These are phyloP conservation scores for Cladophialophora bantiana DNA, from an alignment of 2,329 filamentous ascomycete species.

Conservation along the genomic window DNA sequence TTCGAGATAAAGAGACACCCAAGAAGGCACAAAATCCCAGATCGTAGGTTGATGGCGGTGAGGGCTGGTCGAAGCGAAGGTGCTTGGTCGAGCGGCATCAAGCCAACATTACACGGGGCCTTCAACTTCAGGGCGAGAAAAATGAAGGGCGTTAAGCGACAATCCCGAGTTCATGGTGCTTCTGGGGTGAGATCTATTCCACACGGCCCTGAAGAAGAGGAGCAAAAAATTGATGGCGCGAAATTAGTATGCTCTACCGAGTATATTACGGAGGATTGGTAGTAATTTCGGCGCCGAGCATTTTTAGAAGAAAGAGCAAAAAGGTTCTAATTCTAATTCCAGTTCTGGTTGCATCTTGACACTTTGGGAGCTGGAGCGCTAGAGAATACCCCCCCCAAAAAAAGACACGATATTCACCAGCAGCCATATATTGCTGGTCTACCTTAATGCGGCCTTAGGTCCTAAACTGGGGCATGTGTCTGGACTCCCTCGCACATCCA, in stretches of 20 bases:
- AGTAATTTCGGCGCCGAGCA: not conserved
- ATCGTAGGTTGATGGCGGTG: not conserved
- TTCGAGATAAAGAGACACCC: not conserved
- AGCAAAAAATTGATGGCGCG: not conserved
- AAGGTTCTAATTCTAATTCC: not conserved
- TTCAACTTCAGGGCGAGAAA: not conserved
- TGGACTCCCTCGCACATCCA: no score
- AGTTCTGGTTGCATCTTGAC: not conserved
- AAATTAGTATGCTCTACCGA: not conserved
- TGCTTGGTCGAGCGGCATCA: not conserved
- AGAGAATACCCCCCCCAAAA: no score
- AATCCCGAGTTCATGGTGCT: not conserved
- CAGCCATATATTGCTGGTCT: no score
- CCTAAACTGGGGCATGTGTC: no score
- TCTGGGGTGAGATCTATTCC: not conserved
- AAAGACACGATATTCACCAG: no score
- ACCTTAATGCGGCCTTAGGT: no score
- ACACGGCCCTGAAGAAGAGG: not conserved
- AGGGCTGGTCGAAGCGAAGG: not conserved
- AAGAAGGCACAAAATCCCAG: not conserved
- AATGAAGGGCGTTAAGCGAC: not conserved
- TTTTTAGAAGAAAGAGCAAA: not conserved
- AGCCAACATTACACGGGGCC: not conserved
- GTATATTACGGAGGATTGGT: not conserved
- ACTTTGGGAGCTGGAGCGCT: no score